Conservation (phyloP, 2,329 filamentous ascomycete genomes). For the Scedosporium boydii region DNA sequence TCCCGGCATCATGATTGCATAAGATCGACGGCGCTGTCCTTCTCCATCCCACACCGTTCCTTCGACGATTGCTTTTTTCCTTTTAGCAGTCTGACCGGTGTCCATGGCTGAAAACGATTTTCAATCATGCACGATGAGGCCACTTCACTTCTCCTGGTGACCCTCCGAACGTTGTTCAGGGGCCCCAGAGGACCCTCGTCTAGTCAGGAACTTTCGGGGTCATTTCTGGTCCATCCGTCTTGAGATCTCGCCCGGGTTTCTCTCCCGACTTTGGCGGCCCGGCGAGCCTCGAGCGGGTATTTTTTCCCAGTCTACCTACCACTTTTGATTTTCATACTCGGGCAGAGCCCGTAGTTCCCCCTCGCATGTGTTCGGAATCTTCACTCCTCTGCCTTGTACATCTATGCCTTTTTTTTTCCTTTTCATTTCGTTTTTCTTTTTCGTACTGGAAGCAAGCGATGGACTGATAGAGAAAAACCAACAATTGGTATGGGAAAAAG, state of each 20-base stretch:
- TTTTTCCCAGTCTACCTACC: not conserved
- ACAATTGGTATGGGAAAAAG: not conserved
- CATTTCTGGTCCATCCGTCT: not conserved
- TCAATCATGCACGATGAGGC: not conserved
- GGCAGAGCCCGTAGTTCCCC: not conserved
- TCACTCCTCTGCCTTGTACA: not conserved
- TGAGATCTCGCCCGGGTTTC: not conserved
- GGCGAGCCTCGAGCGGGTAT: not conserved
- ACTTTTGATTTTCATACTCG: not conserved
- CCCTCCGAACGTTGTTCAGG: not conserved
- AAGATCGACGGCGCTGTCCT: constrained; percentile 1
- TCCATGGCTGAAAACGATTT: not conserved
- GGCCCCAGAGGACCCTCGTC: not conserved
- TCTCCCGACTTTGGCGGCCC: not conserved
- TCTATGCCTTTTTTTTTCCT: not conserved
- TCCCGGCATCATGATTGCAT: not conserved
- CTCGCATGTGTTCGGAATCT: not conserved
- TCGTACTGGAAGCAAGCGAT: not conserved
- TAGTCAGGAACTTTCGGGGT: too few relatives aligned
- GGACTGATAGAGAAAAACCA: constrained; percentile 4
- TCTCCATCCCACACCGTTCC: not conserved
- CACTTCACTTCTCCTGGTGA: not conserved
- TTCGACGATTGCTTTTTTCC: not conserved
- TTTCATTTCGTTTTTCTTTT: not conserved
- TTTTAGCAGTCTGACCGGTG: not conserved